Conservation (phyloP, 306 rosid species). For the Cicer cuneatum region DNA sequence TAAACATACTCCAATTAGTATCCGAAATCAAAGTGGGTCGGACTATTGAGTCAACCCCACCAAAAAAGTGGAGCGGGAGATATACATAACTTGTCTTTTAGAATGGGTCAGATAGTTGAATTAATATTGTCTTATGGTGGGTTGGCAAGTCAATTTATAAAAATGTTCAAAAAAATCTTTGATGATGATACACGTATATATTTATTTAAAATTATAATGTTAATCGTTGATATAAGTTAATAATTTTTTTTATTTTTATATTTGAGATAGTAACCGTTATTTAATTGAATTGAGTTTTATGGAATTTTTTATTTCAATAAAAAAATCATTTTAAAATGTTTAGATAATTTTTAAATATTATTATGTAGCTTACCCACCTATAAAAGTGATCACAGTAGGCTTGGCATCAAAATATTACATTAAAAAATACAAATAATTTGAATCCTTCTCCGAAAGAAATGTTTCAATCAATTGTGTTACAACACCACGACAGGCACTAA, state of each 20-base stretch:
- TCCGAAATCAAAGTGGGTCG: background rate
- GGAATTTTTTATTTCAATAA: no score
- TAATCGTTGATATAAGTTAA: no score
- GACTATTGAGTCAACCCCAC: background rate
- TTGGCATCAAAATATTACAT: no score
- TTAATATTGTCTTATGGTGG: slow-evolving; percentile 7
- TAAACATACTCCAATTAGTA: background rate
- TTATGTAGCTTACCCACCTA: no score
- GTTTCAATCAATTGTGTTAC: slow-evolving; percentile 3
- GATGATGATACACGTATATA: background rate
- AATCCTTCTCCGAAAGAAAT: background rate
- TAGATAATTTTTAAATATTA: no score
- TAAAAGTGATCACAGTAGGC: no score
- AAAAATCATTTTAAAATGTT: no score
- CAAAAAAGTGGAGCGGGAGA: background rate
- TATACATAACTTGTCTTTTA: background rate
- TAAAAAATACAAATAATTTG: background rate
- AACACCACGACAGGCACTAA: slow-evolving; percentile 22
- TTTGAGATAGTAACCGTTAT: no score
- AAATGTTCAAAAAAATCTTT: background rate
- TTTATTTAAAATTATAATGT: no score
- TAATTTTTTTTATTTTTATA: no score
- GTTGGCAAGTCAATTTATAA: background rate
- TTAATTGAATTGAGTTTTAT: no score
- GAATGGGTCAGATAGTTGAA: slow-evolving; percentile 8